These are phyloP conservation scores for Podospora sp. DNA, from an alignment of 495 filamentous ascomycete species.

Conservation along the genomic window DNA sequence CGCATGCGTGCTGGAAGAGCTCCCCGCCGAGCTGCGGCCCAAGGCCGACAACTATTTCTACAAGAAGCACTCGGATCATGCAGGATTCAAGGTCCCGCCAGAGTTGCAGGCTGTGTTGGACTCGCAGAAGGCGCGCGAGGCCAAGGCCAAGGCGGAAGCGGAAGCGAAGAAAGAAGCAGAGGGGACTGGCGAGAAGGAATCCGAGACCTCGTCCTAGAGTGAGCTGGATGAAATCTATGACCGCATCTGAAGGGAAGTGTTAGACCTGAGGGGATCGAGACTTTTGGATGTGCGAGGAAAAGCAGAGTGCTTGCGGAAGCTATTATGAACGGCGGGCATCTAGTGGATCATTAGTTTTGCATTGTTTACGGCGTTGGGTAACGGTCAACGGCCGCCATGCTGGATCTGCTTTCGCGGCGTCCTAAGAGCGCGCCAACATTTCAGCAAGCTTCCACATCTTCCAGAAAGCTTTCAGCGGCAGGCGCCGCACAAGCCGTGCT, in stretches of 20 bases:
- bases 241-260: background rate
- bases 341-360: slow-evolving; percentile 18
- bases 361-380: slow-evolving; percentile 23
- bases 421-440: background rate
- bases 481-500: background rate
- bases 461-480: background rate
- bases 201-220: slow-evolving; percentile 13
- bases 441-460: background rate
- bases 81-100: slow-evolving; percentile 57
- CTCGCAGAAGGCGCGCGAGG: slow-evolving; percentile 50
- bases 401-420: background rate
- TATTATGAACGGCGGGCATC: background rate
- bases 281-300: background rate
- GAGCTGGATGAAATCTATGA: background rate
- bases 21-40: slow-evolving; percentile 68
- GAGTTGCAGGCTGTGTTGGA: slow-evolving; percentile 53
- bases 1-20: slow-evolving; percentile 64
- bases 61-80: slow-evolving; percentile 61
- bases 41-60: slow-evolving; percentile 71
- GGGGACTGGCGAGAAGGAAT: slow-evolving; percentile 17
- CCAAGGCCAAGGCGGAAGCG: slow-evolving; percentile 30
- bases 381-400: slow-evolving; percentile 5
- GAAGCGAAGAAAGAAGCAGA: slow-evolving; percentile 18
- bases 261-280: background rate
- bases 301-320: background rate